Evolutionary conservation across 805 yeast species (phyloP).

Genomic region (Wickerhamiella domercqiae): DNA sequence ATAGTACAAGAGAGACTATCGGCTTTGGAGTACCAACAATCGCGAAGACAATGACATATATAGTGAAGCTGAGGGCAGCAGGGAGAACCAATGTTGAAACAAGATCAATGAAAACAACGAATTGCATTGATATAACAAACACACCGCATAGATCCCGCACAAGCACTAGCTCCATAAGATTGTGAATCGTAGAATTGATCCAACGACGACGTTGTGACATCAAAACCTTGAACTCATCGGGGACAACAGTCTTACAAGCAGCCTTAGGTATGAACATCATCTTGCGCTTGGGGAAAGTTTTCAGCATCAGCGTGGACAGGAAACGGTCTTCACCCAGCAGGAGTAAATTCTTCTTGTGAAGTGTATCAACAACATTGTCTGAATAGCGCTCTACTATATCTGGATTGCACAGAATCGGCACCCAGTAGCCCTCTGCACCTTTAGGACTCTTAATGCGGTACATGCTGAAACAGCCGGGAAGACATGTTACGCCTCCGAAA

Average conservation of each 20-base stretch:
- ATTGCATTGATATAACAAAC: slow-evolving; percentile 90
- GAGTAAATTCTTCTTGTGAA: slow-evolving; percentile 74
- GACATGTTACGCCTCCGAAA: slow-evolving; percentile 86
- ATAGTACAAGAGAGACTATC: slow-evolving; percentile 52
- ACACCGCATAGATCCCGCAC: slow-evolving; percentile 87
- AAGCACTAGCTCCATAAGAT: slow-evolving; percentile 70
- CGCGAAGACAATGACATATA: slow-evolving; percentile 61
- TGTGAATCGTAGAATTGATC: slow-evolving; percentile 92
- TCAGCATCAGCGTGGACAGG: slow-evolving; percentile 69
- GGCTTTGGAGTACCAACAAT: slow-evolving; percentile 66
- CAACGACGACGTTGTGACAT: slow-evolving; percentile 91
- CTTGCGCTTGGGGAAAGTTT: slow-evolving; percentile 77
- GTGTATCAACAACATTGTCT: slow-evolving; percentile 67
- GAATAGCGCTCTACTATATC: slow-evolving; percentile 86
- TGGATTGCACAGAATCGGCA: slow-evolving; percentile 82
- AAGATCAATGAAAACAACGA: slow-evolving; percentile 68
- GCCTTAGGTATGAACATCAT: slow-evolving; percentile 82
- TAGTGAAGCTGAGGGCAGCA: slow-evolving; percentile 68
- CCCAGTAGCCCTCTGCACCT: slow-evolving; percentile 70
- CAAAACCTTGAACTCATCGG: slow-evolving; percentile 60
- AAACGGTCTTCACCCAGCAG: slow-evolving; percentile 84
- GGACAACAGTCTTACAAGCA: slow-evolving; percentile 84
- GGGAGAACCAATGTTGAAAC: slow-evolving; percentile 82
- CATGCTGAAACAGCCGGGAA: slow-evolving; percentile 91
- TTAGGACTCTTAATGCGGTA: slow-evolving; percentile 84